Conservation (phyloP, 176 grass and related monocot genomes). For the Hyparrhenia diplandra region DNA sequence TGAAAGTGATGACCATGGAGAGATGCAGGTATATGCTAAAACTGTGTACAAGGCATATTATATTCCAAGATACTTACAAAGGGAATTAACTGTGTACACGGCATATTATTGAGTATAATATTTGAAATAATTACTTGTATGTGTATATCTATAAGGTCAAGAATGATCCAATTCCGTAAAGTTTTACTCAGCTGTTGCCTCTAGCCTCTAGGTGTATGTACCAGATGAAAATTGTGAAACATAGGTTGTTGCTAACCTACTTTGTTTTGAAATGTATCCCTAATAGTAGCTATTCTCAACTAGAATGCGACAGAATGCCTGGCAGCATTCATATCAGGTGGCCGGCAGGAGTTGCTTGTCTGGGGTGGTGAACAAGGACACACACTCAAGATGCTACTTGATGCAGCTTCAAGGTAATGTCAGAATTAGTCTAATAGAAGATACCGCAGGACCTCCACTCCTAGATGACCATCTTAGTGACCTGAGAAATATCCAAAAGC, state of each 20-base stretch:
- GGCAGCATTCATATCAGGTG: conserved; percentile 77
- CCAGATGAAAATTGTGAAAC: background rate
- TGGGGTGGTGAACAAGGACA: conserved; percentile 63
- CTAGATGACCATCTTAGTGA: background rate
- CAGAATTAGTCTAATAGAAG: background rate
- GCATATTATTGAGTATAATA: too few relatives aligned
- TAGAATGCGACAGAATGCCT: conserved; percentile 99
- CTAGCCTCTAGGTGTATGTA: background rate
- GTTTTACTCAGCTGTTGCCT: background rate
- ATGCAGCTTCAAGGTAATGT: conserved; percentile 82
- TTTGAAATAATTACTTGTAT: background rate
- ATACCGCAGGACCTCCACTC: background rate
- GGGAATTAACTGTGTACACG: too few relatives aligned
- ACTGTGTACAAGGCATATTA: background rate
- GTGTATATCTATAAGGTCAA: background rate
- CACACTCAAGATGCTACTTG: conserved; percentile 78
- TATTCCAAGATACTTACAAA: too few relatives aligned
- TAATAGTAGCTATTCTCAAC: conserved; percentile 32
- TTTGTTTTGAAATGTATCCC: conserved; percentile 5
- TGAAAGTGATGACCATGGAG: conserved; percentile 93
- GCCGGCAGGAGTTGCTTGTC: conserved; percentile 73
- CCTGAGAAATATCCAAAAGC: background rate
- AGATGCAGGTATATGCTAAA: conserved; percentile 77
- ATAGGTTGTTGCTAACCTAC: conserved; percentile 7
- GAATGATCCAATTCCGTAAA: background rate